These are phyloP conservation scores for Daedalea quercina DNA, from an alignment of 768 basidiomycete species.

Conservation along the genomic window DNA sequence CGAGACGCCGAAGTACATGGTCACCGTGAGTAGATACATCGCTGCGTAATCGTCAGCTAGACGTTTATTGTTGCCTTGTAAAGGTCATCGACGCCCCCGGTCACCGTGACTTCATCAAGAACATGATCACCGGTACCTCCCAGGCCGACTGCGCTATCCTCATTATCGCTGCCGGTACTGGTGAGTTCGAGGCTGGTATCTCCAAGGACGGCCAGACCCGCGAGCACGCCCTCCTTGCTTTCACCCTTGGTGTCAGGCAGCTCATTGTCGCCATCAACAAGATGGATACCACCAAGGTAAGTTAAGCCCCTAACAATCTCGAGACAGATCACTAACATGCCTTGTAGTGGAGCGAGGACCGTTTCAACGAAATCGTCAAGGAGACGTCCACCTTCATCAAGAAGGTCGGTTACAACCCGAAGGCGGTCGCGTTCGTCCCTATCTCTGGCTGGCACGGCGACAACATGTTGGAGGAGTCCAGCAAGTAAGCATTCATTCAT, in stretches of 20 bases:
- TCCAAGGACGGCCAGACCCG: conserved; percentile 99
- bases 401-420: conserved; percentile 99
- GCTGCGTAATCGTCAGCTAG: conserved; percentile 1
- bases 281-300: conserved; percentile 98
- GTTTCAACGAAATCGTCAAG: conserved; percentile 99
- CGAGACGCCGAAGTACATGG: conserved; percentile 96
- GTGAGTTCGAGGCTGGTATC: conserved; percentile 99
- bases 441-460: conserved; percentile 99
- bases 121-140: conserved; percentile 99
- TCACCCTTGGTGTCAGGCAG: conserved; percentile 99
- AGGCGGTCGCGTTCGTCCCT: conserved; percentile 95
- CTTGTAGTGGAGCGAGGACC: conserved; percentile 94
- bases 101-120: conserved; percentile 99
- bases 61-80: neutral
- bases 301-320: conserved; percentile 12
- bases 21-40: conserved; percentile 57
- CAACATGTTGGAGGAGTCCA: conserved; percentile 99
- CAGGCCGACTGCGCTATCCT: conserved; percentile 99
- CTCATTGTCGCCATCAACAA: conserved; percentile 99
- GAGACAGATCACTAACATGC: conserved; percentile 2
- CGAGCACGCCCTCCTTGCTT: conserved; percentile 99
- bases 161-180: conserved; percentile 98
- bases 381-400: conserved; percentile 97
- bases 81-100: conserved; percentile 99
- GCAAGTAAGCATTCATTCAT: conserved; percentile 54